Conservation (phyloP, 345 rosid species). For the Geranium brycei region DNA sequence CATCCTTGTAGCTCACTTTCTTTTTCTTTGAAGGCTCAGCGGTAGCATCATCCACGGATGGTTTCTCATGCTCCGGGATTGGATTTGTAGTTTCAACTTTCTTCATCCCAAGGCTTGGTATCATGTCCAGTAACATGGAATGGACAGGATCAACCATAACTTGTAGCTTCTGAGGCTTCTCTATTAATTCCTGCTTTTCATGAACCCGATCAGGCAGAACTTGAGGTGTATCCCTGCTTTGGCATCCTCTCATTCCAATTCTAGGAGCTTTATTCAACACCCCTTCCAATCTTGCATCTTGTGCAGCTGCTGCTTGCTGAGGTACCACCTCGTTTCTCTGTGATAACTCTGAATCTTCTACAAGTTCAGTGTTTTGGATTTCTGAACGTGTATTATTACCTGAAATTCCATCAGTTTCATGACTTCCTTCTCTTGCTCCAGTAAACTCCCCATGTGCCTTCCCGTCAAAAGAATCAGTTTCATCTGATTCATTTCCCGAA, state of each 20-base stretch:
- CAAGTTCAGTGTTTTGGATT: slow-evolving; percentile 2
- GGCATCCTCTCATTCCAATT: slow-evolving; percentile 5
- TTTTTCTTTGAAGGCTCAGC: slow-evolving; percentile 40
- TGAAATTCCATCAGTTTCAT: slow-evolving; percentile 14
- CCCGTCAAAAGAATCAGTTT: slow-evolving; percentile 24
- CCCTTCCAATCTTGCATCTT: slow-evolving; percentile 9
- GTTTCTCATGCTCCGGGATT: slow-evolving; percentile 17
- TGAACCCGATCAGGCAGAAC: neutral
- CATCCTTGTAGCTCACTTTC: slow-evolving; percentile 82
- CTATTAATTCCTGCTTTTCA: slow-evolving; percentile 4
- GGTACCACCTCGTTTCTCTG: slow-evolving; percentile 7
- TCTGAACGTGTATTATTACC: neutral
- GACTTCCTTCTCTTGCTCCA: slow-evolving; percentile 9
- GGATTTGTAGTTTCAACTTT: slow-evolving; percentile 13
- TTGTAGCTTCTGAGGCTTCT: slow-evolving; percentile 16
- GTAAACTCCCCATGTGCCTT: slow-evolving; percentile 10
- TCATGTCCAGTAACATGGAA: slow-evolving; percentile 71
- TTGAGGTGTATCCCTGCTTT: slow-evolving; percentile 10
- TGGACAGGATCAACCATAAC: slow-evolving; percentile 61
- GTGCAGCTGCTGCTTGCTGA: slow-evolving; percentile 15
- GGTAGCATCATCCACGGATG: slow-evolving; percentile 8
- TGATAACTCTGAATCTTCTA: slow-evolving; percentile 19
- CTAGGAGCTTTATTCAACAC: slow-evolving; percentile 9
- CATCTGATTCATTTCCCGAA: slow-evolving; percentile 37
- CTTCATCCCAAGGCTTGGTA: slow-evolving; percentile 61